Base-by-base conservation (phyloP, 345 rosid genomes). In the Hibiscus tridactylites region DNA sequence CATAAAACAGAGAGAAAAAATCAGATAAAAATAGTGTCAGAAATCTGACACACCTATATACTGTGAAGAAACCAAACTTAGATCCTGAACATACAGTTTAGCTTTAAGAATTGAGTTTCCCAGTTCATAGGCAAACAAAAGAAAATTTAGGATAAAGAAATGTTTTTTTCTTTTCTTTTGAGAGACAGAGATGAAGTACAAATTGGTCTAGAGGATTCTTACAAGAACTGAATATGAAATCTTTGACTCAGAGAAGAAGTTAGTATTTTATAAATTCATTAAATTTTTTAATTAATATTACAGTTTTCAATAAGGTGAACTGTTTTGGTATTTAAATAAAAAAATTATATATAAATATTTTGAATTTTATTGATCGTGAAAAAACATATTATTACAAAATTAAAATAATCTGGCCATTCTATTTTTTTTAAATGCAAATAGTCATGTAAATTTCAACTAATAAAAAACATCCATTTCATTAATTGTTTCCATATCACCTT, bases 21-120 rank as follows among this genome's bases (percentile, higher is more conserved):
- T 24, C 4, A 57, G 58, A 65, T 46, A 29, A 19, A 39, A 15
- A 16, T 9, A 29, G 49, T 46, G 54, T 75, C 73, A 68, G 79
- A 80, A 29, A 6, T 39, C 79, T 80, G 81, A 74, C 75, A 76
- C 65, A 61, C 26, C 58, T 50, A 17, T 3, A 50, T 6, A 54
- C 58, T n/a, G 58, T 54, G 28, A 39, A 26, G 53, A 70, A 57
- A 35, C 52, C 10, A 35, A 54, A 70, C 24, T 33, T 21, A 56
- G 19, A 42, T 44, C 11, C 73, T 74, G 79, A 16, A 70, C 65
- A 75, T 72, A 62, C 16, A 10, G 79, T 71, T 67, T 60, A 24
- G 77, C 50, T 74, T 76, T 73, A 50, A 13, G 61, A 68, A 15
- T 73, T 54, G 72, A 72, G 33, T 65, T 65, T 1, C 54, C 53